A percentile compares a stretch with the other conserved stretches of the same genome.
phyloP scores from a whole-genome alignment of 805 yeast genomes.

The Metschnikowia drakensbergensis region DNA sequence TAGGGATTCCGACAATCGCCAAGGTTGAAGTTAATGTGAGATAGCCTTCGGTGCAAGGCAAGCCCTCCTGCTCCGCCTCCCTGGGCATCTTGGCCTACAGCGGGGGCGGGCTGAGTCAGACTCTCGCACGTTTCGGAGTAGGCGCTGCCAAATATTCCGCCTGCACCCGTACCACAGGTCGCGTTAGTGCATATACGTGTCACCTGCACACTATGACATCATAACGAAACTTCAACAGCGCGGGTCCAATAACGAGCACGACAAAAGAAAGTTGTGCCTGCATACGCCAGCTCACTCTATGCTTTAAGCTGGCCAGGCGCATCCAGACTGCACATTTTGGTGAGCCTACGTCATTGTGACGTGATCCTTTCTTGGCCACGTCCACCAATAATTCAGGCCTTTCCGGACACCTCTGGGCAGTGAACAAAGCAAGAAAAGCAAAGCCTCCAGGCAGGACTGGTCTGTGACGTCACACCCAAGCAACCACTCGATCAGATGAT shows the following conservation, averaged over 20 bases:
- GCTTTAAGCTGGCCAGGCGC: background rate
- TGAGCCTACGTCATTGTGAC: conserved; percentile 4
- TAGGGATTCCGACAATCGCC: background rate
- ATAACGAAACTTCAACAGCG: background rate
- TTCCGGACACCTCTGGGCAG: background rate
- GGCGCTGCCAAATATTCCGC: background rate
- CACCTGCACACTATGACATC: conserved; percentile 3
- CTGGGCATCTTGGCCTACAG: background rate
- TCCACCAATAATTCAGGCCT: background rate
- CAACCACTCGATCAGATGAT: no score
- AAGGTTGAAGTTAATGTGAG: no score
- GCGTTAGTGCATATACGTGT: conserved; percentile 2
- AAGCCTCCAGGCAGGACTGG: no score
- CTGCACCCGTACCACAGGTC: conserved; percentile 3
- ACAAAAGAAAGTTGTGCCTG: conserved; percentile 3
- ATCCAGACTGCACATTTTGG: background rate
- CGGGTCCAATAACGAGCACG: conserved; percentile 3
- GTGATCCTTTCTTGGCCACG: background rate
- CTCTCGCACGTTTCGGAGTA: background rate
- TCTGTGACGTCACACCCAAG: no score
- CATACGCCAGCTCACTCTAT: background rate
- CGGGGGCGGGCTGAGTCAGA: background rate
- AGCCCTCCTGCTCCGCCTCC: no score
- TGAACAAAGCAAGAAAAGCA: no score
- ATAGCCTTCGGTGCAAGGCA: no score